phyloP scores from a whole-genome alignment of 1,284 basidiomycete genomes.

The Malassezia sympodialis region DNA sequence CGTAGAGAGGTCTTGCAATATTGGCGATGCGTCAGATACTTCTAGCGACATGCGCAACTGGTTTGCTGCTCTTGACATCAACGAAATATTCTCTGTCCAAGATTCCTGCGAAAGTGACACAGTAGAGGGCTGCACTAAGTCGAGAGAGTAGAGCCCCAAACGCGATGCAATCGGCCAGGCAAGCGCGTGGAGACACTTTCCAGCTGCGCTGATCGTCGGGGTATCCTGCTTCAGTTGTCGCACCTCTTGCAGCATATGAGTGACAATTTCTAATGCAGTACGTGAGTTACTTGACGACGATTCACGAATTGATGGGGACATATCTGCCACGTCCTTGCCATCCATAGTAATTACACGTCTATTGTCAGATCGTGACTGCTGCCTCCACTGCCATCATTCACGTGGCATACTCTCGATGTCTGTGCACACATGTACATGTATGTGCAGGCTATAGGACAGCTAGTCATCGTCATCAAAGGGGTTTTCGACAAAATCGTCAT shows the following conservation, averaged over 20 bases:
- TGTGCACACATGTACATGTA: background rate
- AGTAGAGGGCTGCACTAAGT: background rate
- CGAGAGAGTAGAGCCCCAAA: background rate
- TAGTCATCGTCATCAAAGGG: constrained; percentile 19
- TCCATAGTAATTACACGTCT: background rate
- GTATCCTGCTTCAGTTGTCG: background rate
- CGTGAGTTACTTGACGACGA: background rate
- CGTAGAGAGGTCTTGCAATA: background rate
- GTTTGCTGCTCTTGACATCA: background rate
- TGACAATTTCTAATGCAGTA: background rate
- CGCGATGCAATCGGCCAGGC: background rate
- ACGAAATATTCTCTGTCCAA: background rate
- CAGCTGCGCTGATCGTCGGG: background rate
- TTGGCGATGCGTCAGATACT: background rate
- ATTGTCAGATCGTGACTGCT: background rate
- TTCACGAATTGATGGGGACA: background rate
- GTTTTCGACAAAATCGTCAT: constrained; percentile 12
- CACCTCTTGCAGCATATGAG: background rate
- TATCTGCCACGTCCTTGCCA: background rate
- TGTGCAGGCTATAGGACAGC: background rate
- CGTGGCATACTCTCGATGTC: background rate
- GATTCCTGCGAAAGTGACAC: constrained; percentile 1
- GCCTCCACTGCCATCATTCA: background rate
- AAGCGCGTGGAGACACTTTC: background rate
- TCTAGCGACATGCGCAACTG: background rate